A percentile compares a stretch with the other conserved stretches of the same genome.
These are phyloP conservation scores for Urtica urens DNA, from an alignment of 306 rosid genomes.

Conservation along the genomic window DNA sequence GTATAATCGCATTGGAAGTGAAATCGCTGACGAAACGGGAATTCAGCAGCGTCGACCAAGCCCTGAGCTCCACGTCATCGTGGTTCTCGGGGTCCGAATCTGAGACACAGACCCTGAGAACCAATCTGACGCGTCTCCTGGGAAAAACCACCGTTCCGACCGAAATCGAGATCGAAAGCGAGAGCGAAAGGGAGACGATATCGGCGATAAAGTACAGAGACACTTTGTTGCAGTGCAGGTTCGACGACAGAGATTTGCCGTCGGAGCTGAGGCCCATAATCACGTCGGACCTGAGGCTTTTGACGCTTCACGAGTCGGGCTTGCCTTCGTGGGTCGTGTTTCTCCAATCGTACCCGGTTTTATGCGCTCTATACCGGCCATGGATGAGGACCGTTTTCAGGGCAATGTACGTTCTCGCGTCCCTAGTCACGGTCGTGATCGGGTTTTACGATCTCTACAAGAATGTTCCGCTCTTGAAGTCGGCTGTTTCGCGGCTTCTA, in stretches of 20 bases:
- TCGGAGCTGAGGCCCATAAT: constrained; percentile 1
- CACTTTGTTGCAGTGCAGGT: constrained; percentile 7
- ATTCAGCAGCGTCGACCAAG: constrained; percentile 8
- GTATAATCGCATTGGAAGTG: constrained; percentile 10
- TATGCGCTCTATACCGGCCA: constrained; percentile 8
- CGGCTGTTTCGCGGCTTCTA: constrained; percentile 7
- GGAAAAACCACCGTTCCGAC: neutral
- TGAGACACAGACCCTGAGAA: neutral
- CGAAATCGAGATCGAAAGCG: constrained; percentile 2
- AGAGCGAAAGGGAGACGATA: constrained; percentile 1
- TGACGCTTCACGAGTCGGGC: constrained; percentile 6
- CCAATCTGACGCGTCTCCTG: constrained; percentile 1
- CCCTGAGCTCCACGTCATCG: constrained; percentile 4
- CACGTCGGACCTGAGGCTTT: constrained; percentile 7
- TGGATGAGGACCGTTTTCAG: constrained; percentile 10
- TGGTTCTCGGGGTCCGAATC: constrained; percentile 6
- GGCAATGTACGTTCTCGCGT: constrained; percentile 1
- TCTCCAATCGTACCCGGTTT: constrained; percentile 6
- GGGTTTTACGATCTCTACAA: constrained; percentile 14
- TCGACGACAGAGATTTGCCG: constrained; percentile 5
- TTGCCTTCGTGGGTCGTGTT: constrained; percentile 10
- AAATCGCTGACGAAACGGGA: constrained; percentile 9
- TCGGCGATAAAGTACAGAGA: neutral
- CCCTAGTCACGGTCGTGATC: constrained; percentile 8
- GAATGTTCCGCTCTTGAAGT: constrained; percentile 13